Evolutionary conservation across 2,329 filamentous ascomycete genomes (phyloP).

Genomic region (Mariannaea sp.): DNA sequence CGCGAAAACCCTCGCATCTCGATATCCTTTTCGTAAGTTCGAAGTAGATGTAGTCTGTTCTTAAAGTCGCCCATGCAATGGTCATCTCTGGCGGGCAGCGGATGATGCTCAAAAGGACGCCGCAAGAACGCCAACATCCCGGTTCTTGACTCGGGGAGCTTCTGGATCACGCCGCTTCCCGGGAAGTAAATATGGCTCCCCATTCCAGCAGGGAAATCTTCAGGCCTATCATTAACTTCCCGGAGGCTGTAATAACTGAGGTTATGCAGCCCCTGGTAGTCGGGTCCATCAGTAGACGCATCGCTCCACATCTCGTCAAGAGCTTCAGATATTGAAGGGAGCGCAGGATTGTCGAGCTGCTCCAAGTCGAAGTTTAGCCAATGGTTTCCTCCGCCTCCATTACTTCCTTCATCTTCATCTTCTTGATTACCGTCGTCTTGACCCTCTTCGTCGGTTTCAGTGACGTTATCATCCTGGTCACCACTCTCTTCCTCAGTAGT

Average conservation of each 20-base stretch:
- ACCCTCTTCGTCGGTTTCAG: constrained; percentile 27
- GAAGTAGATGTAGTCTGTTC: constrained; percentile 45
- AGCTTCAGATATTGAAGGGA: no score
- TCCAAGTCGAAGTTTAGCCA: no score
- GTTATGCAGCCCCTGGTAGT: no score
- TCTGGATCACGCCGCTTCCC: constrained; percentile 36
- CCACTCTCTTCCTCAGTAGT: constrained; percentile 6
- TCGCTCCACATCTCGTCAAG: no score
- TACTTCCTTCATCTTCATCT: constrained; percentile 23
- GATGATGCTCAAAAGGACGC: constrained; percentile 24
- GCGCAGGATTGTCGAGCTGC: no score
- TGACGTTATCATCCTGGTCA: constrained; percentile 25
- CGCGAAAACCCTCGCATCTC: constrained; percentile 49
- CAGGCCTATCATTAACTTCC: not conserved
- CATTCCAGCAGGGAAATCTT: constrained; percentile 15
- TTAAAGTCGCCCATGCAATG: constrained; percentile 18
- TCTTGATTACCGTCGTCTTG: constrained; percentile 26
- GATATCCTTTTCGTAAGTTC: constrained; percentile 55
- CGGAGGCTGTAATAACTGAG: not conserved
- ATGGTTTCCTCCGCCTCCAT: not conserved
- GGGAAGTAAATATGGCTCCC: constrained; percentile 45
- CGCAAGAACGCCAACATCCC: constrained; percentile 32
- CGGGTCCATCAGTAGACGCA: no score
- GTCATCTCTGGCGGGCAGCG: constrained; percentile 13
- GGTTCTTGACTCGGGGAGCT: constrained; percentile 20